Conservation (phyloP, 768 basidiomycete genomes). For the Mrakia gelida region DNA sequence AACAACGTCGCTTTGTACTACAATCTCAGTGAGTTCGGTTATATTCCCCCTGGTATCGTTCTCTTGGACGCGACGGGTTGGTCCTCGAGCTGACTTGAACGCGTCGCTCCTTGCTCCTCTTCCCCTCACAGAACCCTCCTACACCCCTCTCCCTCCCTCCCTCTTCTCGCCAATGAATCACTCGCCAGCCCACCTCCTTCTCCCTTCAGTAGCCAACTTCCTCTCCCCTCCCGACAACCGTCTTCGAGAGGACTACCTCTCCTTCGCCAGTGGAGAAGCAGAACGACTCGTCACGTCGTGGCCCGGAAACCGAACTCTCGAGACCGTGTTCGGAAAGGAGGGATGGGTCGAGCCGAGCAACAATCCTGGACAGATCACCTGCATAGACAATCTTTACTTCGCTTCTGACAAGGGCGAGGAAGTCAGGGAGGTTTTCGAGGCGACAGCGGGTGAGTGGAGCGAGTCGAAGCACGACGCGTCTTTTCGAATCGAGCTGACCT, state of each 20-base stretch:
- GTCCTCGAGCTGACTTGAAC: neutral
- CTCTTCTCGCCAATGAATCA: neutral
- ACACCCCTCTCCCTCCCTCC: slow-evolving; percentile 6
- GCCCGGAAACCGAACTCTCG: neutral
- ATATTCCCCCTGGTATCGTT: no score
- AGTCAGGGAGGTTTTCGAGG: neutral
- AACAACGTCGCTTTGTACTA: neutral
- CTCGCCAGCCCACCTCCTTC: neutral
- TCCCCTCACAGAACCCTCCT: neutral
- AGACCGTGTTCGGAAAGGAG: neutral
- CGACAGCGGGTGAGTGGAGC: neutral
- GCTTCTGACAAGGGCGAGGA: neutral
- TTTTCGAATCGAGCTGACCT: neutral
- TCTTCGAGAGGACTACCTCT: neutral
- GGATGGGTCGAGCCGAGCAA: neutral
- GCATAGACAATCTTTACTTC: neutral
- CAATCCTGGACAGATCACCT: neutral
- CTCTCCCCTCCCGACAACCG: neutral
- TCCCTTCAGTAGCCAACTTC: neutral
- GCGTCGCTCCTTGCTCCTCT: neutral
- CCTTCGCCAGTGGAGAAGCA: neutral
- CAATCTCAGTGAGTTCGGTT: neutral
- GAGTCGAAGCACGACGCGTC: neutral
- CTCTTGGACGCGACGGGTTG: no score
- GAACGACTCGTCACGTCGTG: neutral